Conservation (phyloP, 305 asterid genomes). For the Plantago coronopus region DNA sequence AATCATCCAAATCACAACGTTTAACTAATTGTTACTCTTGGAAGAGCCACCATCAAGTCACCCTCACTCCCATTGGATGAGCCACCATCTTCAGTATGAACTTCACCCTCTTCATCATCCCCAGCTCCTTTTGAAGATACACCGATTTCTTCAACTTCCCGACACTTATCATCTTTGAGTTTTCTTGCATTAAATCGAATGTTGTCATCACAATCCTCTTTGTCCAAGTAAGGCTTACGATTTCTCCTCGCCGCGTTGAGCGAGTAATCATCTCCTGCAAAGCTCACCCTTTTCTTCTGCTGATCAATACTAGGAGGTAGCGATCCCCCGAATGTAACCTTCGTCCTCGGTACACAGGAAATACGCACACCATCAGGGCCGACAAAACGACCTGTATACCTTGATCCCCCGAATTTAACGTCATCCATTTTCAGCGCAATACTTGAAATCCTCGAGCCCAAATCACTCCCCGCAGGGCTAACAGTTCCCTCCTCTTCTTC, state of each 20-base stretch:
- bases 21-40: neutral
- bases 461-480: constrained; percentile 5
- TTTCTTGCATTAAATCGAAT: constrained; percentile 26
- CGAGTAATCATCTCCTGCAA: constrained; percentile 50
- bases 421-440: neutral
- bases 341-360: no score
- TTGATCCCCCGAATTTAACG: constrained; percentile 21
- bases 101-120: constrained; percentile 42
- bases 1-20: constrained; percentile 1
- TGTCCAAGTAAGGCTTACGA: constrained; percentile 22
- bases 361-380: no score
- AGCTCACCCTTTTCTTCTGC: constrained; percentile 54
- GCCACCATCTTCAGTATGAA: constrained; percentile 34
- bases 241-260: constrained; percentile 26
- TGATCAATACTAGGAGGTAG: neutral
- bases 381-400: neutral
- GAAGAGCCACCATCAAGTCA: constrained; percentile 35
- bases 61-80: constrained; percentile 24
- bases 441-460: constrained; percentile 20
- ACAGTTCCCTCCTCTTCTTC: constrained; percentile 39
- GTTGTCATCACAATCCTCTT: constrained; percentile 29
- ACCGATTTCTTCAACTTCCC: constrained; percentile 47
- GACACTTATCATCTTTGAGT: constrained; percentile 27
- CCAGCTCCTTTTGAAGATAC: constrained; percentile 29
- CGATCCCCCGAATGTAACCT: constrained; percentile 15